These are phyloP conservation scores for Eutypa lata DNA, from an alignment of 2,329 filamentous ascomycete species.

Conservation along the genomic window DNA sequence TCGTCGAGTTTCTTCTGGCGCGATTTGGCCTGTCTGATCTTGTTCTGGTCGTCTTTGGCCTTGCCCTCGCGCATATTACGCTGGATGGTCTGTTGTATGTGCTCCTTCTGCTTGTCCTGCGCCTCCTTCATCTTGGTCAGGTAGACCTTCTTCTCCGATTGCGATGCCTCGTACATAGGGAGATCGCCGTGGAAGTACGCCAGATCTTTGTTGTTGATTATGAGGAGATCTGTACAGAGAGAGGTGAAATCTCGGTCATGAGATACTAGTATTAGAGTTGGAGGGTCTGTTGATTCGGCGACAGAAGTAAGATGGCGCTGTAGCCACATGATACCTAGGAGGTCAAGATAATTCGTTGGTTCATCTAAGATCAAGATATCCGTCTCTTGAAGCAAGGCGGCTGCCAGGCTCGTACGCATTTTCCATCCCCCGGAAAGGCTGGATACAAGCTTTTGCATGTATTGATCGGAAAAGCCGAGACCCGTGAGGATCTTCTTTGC, in stretches of 20 bases:
- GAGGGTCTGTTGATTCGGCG: conserved; percentile 48
- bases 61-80: conserved; percentile 73
- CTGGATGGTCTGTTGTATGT: conserved; percentile 75
- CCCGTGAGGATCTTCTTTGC: conserved; percentile 66
- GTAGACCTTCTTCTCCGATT: conserved; percentile 64
- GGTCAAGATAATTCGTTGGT: conserved; percentile 82
- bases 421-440: conserved; percentile 76
- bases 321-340: conserved; percentile 82
- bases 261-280: conserved; percentile 74
- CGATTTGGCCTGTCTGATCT: conserved; percentile 79
- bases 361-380: conserved; percentile 83
- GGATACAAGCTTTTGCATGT: conserved; percentile 56
- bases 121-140: conserved; percentile 76
- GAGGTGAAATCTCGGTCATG: conserved; percentile 82
- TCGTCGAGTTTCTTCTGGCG: conserved; percentile 83
- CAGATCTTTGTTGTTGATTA: conserved; percentile 69
- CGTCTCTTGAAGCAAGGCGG: conserved; percentile 65
- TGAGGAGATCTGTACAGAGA: conserved; percentile 72
- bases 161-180: conserved; percentile 65
- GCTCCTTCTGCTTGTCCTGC: conserved; percentile 74
- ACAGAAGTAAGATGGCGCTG: conserved; percentile 66
- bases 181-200: conserved; percentile 75
- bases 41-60: conserved; percentile 78
- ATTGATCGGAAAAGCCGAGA: conserved; percentile 66
- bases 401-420: conserved; percentile 66